Conservation (phyloP, 352 stramenopile genomes). For the Phytophthora capsici region DNA sequence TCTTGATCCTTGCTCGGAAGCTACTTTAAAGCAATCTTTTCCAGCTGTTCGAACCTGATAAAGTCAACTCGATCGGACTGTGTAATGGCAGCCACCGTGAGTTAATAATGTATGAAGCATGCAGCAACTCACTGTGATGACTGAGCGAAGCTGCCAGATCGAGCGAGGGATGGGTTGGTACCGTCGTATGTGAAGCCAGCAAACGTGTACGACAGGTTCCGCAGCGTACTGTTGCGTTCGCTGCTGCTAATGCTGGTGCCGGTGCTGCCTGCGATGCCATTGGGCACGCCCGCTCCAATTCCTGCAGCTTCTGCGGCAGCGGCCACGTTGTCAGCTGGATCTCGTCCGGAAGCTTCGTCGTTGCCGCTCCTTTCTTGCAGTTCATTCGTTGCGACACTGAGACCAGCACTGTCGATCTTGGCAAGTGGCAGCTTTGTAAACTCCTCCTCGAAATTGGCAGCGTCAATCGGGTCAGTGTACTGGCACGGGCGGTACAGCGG, state of each 20-base stretch:
- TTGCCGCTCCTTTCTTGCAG: constrained; percentile 31
- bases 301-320: constrained; percentile 21
- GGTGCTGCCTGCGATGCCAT: constrained; percentile 43
- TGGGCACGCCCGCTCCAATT: constrained; percentile 24
- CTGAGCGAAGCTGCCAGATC: constrained; percentile 43
- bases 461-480: constrained; percentile 84
- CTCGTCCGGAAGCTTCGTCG: constrained; percentile 24
- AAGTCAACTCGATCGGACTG: constrained; percentile 9
- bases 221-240: constrained; percentile 65
- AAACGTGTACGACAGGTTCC: constrained; percentile 89
- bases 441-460: constrained; percentile 86
- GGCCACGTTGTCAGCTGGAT: constrained; percentile 21
- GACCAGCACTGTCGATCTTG: constrained; percentile 69
- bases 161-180: constrained; percentile 48
- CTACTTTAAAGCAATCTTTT: constrained; percentile 6
- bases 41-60: constrained; percentile 1
- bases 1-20: constrained; percentile 12
- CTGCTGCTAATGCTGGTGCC: constrained; percentile 41
- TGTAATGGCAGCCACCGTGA: constrained; percentile 7
- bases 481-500: constrained; percentile 85
- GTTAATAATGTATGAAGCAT: constrained; percentile 35
- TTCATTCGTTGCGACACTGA: constrained; percentile 65
- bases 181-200: constrained; percentile 86
- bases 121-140: constrained; percentile 25
- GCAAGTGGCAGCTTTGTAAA: constrained; percentile 81